Evolutionary conservation across 139 green algal genomes (phyloP).

Genomic region (Chlamydomonas sp.): DNA sequence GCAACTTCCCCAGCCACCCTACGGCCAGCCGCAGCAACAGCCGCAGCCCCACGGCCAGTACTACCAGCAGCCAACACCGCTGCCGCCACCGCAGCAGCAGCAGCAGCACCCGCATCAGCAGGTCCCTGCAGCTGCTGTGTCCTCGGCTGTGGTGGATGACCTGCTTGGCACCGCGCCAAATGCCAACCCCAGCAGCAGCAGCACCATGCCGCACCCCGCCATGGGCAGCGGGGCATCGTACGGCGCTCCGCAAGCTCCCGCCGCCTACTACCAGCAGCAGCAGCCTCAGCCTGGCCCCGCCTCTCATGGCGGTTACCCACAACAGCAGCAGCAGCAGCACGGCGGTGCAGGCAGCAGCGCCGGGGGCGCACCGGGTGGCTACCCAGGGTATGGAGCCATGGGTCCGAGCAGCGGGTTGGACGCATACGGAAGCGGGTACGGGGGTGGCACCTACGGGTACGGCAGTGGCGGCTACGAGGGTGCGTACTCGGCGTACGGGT

Average conservation of each 20-base stretch:
- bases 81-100: neutral
- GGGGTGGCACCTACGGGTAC: neutral
- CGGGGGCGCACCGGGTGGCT: neutral
- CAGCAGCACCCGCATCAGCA: neutral
- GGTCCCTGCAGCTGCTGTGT: too few relatives aligned
- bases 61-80: neutral
- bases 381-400: neutral
- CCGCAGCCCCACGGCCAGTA: neutral
- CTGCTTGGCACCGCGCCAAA: neutral
- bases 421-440: neutral
- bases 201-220: neutral
- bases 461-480: neutral
- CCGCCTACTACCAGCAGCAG: too few relatives aligned
- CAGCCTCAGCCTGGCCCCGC: too few relatives aligned
- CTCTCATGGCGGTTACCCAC: neutral
- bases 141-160: neutral
- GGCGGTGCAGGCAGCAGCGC: neutral
- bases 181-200: neutral
- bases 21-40: neutral
- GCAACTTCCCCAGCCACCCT: neutral
- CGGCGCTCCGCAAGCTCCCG: too few relatives aligned
- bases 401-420: neutral
- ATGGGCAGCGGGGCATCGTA: neutral
- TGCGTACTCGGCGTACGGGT: neutral
- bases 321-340: neutral